Base-by-base conservation (phyloP, 179 eudicot genomes). In the Gypsophila paniculata region DNA sequence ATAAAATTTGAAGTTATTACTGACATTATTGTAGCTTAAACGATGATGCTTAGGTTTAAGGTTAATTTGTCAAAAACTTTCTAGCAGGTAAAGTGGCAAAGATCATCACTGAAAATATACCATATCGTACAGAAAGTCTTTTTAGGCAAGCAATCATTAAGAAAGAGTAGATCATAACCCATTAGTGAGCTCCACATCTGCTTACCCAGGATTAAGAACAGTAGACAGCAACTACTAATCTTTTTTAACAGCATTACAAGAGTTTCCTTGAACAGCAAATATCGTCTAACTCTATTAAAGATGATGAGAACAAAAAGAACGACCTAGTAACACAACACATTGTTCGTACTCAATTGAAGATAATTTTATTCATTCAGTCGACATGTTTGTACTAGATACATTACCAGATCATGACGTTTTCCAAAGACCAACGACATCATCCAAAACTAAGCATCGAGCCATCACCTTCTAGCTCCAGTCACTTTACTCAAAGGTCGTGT, bases 221-320 rank as follows among this genome's bases (percentile, higher is more conserved):
- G 22, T 34, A 62, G 66, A 62, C 11, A 62, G 48, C 66, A 34
- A 34, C 14, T 36, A 19, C 21, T 17, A 22, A 34, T 62, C 11
- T 11, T 62, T 62, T 36, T 62, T 6, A 34, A 62, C 66, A 62
- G 36, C 44, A 4, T 14, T 15, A n/a, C n/a, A n/a, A 62, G 21
- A 15, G 4, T 59, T 59, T 59, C 34, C 34, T 59, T 15, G 4
- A 13, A 23, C 34, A 59, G 12, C 36, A 23, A 25, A 13, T 29
- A 23, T 12, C 34, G n/a, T 62, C 46, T 34, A 32, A 62, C 66
- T 62, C 19, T 60, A 60, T 26, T 12, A 58, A 58, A 34, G 62
- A 14, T 60, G 64, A 17, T 60, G n/a, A 11, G 10, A 14, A 60
- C 64, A 60, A 26, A 60, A 12, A 59, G 19, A 29, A 11, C 29